Evolutionary conservation across 106 monocot species (phyloP).

Genomic region (Narthecium ossifragum): DNA sequence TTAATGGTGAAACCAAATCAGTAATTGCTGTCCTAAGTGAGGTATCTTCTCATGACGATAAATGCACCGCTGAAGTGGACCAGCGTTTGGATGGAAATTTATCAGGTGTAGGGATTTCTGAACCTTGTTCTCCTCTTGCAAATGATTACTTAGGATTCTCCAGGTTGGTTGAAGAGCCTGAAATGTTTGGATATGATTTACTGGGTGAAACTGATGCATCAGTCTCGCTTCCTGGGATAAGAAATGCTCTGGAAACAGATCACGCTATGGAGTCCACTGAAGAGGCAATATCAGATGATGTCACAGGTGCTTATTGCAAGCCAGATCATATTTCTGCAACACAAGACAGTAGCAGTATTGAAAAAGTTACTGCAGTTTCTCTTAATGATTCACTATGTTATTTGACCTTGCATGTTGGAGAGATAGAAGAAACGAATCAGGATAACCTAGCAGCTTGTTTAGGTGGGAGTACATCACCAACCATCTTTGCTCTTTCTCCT

Average conservation of each 20-base stretch:
- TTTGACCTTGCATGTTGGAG: neutral
- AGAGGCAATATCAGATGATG: slow-evolving; percentile 1
- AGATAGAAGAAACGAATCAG: neutral
- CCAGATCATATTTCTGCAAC: slow-evolving; percentile 8
- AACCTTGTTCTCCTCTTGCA: neutral
- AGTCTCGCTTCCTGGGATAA: slow-evolving; percentile 7
- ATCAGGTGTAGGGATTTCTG: neutral
- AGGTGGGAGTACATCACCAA: slow-evolving; percentile 4
- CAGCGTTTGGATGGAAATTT: slow-evolving; percentile 14
- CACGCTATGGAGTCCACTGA: slow-evolving; percentile 8
- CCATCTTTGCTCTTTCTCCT: neutral
- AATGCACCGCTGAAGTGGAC: neutral
- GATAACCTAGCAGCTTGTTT: neutral
- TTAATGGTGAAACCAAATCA: slow-evolving; percentile 11
- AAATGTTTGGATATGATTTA: slow-evolving; percentile 5
- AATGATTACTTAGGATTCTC: neutral
- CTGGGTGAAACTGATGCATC: slow-evolving; percentile 4
- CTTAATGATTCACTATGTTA: slow-evolving; percentile 2
- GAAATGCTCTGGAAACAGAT: slow-evolving; percentile 10
- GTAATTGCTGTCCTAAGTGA: slow-evolving; percentile 4
- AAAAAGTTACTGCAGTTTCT: neutral
- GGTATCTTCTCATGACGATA: neutral
- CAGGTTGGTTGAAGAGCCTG: neutral
- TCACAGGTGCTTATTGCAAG: slow-evolving; percentile 3
- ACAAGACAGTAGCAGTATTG: slow-evolving; percentile 4